Base-by-base conservation (phyloP, 129 eudicot genomes). In the Flaveria brownii region DNA sequence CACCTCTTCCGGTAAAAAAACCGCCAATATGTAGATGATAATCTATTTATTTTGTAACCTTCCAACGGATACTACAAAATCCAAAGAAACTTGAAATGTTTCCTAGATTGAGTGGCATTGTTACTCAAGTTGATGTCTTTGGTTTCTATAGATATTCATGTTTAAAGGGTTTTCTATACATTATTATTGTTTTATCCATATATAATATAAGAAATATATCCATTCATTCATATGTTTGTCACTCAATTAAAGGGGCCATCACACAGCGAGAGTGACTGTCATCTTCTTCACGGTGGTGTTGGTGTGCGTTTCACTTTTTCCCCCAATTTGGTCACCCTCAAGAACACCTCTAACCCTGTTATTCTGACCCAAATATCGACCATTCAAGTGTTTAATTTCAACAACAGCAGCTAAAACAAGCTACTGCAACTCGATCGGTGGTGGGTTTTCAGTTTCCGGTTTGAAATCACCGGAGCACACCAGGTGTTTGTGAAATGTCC, bases 401-500 rank as follows among this genome's bases (percentile, higher is more conserved):
- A 75, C 9, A 10, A 61, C n/a, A 55, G 43, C 70, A 23, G 39
- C 18, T 18, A 4, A 62, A 42, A 25, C 16, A 11, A 52, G 50
- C 73, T 76, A 13, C 62, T 11, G 17, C 71, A 68, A 39, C 36
- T 59, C 41, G 11, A 49, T 63, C 73, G 42, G 41, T 41, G 59
- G 74, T 76, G 51, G 59, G 18, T 54, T 39, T 46, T 66, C 41
- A 28, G 68, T 20, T 68, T 74, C 15, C 75, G 52, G 70, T 36
- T 16, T 16, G 1, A 62, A 50, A 68, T 81, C 77, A 67, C 50
- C 49, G 49, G 72, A 46, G 63, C 46, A 77, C 62, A 39, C 62
- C 61, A 62, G 73, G 71, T 52, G 59, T 80, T 74, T 75, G 78
- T 63, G 62, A 74, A 76, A 88, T 86, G 90, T 83, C 90, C 43